Conservation (phyloP, 2,329 filamentous ascomycete genomes). For the Nothophoma quercina region DNA sequence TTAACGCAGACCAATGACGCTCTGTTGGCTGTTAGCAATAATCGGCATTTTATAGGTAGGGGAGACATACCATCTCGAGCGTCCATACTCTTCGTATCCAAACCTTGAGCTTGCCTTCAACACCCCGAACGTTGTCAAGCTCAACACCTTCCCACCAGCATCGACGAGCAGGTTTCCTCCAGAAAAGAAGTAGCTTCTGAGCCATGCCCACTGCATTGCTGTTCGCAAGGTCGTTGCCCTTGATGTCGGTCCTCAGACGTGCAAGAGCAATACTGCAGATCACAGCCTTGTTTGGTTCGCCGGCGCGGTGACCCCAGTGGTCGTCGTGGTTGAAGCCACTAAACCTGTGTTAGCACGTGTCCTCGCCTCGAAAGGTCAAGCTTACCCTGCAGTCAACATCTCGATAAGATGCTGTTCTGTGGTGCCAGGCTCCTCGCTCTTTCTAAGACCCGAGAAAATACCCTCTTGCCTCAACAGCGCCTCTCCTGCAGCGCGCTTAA, state of each 20-base stretch:
- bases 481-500: conserved; percentile 89
- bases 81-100: conserved; percentile 99
- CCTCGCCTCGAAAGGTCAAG: neutral
- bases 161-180: conserved; percentile 92
- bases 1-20: conserved; percentile 83
- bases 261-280: conserved; percentile 96
- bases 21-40: conserved; percentile 57
- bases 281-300: conserved; percentile 97
- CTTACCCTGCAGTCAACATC: conserved; percentile 97
- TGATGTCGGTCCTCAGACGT: conserved; percentile 89
- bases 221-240: conserved; percentile 75
- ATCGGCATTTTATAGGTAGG: neutral
- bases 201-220: conserved; percentile 92
- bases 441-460: conserved; percentile 93
- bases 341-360: conserved; percentile 17
- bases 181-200: conserved; percentile 96
- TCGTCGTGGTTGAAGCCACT: conserved; percentile 98
- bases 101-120: conserved; percentile 91
- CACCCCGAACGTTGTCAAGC: conserved; percentile 85
- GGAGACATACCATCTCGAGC: conserved; percentile 77
- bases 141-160: conserved; percentile 99
- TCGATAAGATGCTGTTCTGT: conserved; percentile 98
- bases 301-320: conserved; percentile 93
- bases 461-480: conserved; percentile 89
- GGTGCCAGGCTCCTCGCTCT: conserved; percentile 93